These are phyloP conservation scores for Saccharomyces kudriavzevii DNA, from an alignment of 805 yeast genomes.

Conservation along the genomic window DNA sequence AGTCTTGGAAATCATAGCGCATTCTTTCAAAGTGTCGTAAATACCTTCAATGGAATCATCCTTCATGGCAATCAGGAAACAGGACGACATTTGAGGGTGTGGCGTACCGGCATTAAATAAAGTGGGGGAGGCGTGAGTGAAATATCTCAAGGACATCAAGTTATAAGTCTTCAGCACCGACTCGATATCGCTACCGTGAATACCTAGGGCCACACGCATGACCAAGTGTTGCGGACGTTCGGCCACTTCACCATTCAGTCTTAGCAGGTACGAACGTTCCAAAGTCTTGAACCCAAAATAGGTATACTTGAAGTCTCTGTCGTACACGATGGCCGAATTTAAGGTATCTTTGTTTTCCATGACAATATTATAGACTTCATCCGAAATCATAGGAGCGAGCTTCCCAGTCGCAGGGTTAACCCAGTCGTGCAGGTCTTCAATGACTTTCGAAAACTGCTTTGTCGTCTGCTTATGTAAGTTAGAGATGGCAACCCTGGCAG, in stretches of 20 bases:
- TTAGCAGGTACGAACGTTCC: constrained; percentile 74
- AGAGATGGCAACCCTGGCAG: constrained; percentile 92
- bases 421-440: constrained; percentile 64
- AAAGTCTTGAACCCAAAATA: constrained; percentile 91
- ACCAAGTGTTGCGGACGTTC: constrained; percentile 90
- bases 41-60: constrained; percentile 96
- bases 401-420: constrained; percentile 70
- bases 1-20: constrained; percentile 86
- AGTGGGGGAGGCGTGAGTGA: constrained; percentile 94
- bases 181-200: constrained; percentile 63
- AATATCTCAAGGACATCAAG: constrained; percentile 76
- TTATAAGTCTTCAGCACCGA: constrained; percentile 74
- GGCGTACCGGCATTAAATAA: constrained; percentile 90
- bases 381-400: constrained; percentile 64
- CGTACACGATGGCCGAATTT: constrained; percentile 64
- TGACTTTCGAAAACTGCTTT: constrained; percentile 71
- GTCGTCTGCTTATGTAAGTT: constrained; percentile 92
- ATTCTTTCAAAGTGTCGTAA: constrained; percentile 76
- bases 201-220: constrained; percentile 87
- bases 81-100: constrained; percentile 77
- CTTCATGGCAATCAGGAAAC: constrained; percentile 84
- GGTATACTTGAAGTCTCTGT: constrained; percentile 69
- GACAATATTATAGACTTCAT: constrained; percentile 57
- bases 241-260: constrained; percentile 54
- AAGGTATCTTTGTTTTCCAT: constrained; percentile 55